Conservation (phyloP, 23 red algal species). For the Gracilaria vermiculophylla region DNA sequence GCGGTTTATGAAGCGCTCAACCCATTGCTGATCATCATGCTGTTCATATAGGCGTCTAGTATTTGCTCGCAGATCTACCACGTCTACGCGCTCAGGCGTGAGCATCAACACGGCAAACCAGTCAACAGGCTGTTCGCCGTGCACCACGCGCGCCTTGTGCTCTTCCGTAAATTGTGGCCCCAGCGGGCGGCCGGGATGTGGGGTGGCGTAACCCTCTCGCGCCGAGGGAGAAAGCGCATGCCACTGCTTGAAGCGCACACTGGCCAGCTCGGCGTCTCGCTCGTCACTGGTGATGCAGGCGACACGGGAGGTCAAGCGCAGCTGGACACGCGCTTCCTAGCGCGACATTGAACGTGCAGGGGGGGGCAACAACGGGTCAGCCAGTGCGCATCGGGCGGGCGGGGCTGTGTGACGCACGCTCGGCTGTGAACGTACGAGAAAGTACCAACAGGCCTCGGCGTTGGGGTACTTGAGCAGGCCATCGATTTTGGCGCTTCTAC, state of each 20-base stretch:
- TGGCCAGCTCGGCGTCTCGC: background rate
- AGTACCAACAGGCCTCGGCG: conserved; percentile 51
- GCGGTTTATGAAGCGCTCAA: conserved; percentile 1
- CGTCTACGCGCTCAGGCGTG: conserved; percentile 5
- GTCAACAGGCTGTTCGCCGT: background rate
- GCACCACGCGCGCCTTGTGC: background rate
- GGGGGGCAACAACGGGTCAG: no score
- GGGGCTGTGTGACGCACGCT: no score
- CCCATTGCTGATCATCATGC: background rate
- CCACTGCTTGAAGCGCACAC: background rate
- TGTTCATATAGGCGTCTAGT: background rate
- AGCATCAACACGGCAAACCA: conserved; percentile 17
- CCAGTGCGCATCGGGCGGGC: no score
- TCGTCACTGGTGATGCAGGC: background rate
- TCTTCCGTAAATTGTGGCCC: background rate
- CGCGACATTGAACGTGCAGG: background rate
- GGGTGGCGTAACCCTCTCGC: background rate
- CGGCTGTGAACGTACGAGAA: background rate
- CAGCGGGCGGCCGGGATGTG: background rate
- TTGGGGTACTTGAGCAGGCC: conserved; percentile 2
- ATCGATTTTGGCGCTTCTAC: conserved; percentile 8
- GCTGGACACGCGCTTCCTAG: conserved; percentile 17
- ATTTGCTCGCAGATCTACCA: conserved; percentile 31
- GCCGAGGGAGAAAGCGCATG: background rate
- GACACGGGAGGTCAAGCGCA: background rate